Evolutionary conservation across 1,284 basidiomycete genomes (phyloP), one percentile per base, ranked within the genome.

Genomic region (Hemileia vastatrix): DNA sequence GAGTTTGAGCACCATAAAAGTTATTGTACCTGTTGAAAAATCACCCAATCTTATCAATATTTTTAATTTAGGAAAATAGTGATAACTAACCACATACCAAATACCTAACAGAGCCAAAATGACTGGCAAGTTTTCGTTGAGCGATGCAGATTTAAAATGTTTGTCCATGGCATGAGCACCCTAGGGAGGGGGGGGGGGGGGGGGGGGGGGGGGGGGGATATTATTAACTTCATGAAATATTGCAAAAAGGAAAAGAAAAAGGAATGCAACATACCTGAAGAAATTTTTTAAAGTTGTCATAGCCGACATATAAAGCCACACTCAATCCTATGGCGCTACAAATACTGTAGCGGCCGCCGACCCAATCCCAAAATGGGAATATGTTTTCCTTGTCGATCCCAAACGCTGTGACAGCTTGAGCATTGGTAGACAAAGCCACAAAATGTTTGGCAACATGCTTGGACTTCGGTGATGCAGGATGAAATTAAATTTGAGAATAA

Each of bases 301-400:
- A 96, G 4, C 94, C 95, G 70, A 97, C 88, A 63, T 86, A 85
- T 63, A 98, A 81, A 58, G 89, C 88, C 77, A 98, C 97, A 54
- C 88, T 89, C 56, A 98, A 82, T 67, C 94, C 95, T 71, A 98
- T 97, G 32, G 95, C 93, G 66, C 89, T 91, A 94, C 95, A 98
- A 71, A 98, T 83, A 70, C 88, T 92, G 83, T 98, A 98, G 68
- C 94, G 85, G 47, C 95, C 94, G 67, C 94, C 94, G 68, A 98
- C 94, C 95, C 95, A 98, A 79, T 98, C 95, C 94, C 94, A 98
- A 84, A 98, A 98, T 77, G 88, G 86, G 85, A 98, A 98, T 93
- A 98, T 98, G 81, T 97, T 97, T 71, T 84, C 82, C 70, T 86
- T 79, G 65, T 86, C 82, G 72, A 98, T 98, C 60, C 94, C 95